These are phyloP conservation scores for Trichosporon ovoides DNA, from an alignment of 1,284 basidiomycete genomes.

Conservation along the genomic window DNA sequence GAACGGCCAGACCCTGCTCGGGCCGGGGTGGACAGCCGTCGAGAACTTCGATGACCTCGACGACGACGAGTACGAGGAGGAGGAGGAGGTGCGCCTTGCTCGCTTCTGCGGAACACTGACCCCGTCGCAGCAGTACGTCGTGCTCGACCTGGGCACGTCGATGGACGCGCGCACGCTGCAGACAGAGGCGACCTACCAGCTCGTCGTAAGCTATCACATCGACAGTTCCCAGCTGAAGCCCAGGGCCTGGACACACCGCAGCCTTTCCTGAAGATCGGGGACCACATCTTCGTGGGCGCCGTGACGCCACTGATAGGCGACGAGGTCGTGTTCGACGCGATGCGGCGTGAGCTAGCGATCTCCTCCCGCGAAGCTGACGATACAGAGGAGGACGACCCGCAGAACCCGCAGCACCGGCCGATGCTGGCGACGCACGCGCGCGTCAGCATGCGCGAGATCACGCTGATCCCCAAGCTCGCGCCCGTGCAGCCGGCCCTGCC, in stretches of 20 bases:
- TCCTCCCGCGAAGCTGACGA: background rate
- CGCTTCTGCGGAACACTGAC: background rate
- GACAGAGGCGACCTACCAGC: constrained; percentile 38
- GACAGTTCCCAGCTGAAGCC: background rate
- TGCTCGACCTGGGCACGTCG: constrained; percentile 38
- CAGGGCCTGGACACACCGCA: constrained; percentile 46
- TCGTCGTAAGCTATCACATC: constrained; percentile 31
- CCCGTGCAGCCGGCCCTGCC: background rate
- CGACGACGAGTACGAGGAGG: constrained; percentile 35
- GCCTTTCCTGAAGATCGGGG: constrained; percentile 45
- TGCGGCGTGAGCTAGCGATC: constrained; percentile 28
- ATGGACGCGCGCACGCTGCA: constrained; percentile 33
- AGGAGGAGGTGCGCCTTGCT: constrained; percentile 34
- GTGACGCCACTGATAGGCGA: constrained; percentile 40
- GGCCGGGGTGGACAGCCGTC: constrained; percentile 38
- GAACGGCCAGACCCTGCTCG: constrained; percentile 26
- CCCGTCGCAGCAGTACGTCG: constrained; percentile 28
- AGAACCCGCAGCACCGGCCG: constrained; percentile 32
- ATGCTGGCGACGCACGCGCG: constrained; percentile 26
- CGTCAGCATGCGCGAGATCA: constrained; percentile 32
- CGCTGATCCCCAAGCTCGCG: constrained; percentile 12
- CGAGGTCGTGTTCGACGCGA: constrained; percentile 41
- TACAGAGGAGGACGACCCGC: constrained; percentile 31
- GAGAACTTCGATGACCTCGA: constrained; percentile 37
- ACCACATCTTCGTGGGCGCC: constrained; percentile 43